Evolutionary conservation across 164 flowering plant genomes (phyloP).

Genomic region (Santalum album): DNA sequence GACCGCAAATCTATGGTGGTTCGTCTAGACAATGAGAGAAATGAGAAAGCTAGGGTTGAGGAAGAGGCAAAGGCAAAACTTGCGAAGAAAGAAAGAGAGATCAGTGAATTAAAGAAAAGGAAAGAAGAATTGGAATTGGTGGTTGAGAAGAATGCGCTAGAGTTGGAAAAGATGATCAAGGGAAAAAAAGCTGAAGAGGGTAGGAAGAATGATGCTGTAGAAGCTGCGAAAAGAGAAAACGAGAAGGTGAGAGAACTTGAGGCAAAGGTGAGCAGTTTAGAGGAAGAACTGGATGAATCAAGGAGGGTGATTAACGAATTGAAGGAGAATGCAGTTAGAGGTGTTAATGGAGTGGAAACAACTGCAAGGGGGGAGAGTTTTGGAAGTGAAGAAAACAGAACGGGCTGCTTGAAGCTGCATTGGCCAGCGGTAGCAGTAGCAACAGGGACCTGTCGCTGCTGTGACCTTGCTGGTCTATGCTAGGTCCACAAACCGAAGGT

Average conservation of each 20-base stretch:
- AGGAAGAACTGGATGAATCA: constrained; percentile 19
- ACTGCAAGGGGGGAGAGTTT: neutral
- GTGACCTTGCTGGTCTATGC: constrained; percentile 16
- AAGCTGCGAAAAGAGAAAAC: constrained; percentile 13
- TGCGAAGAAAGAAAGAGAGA: constrained; percentile 27
- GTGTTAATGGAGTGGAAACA: constrained; percentile 13
- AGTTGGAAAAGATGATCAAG: constrained; percentile 10
- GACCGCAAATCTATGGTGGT: constrained; percentile 12
- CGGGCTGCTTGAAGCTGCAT: constrained; percentile 15
- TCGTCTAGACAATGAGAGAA: constrained; percentile 15
- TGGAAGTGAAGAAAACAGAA: constrained; percentile 10
- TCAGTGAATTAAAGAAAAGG: constrained; percentile 17
- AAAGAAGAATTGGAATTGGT: constrained; percentile 17
- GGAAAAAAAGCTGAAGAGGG: constrained; percentile 8
- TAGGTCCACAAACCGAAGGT: constrained; percentile 16
- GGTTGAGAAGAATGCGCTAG: neutral
- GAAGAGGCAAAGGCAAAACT: constrained; percentile 19
- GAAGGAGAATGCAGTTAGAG: constrained; percentile 22
- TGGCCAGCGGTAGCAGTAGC: constrained; percentile 36
- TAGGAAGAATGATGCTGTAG: constrained; percentile 8
- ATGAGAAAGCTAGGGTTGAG: constrained; percentile 25
- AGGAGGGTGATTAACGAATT: constrained; percentile 20
- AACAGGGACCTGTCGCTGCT: constrained; percentile 33
- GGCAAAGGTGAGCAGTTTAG: constrained; percentile 11
- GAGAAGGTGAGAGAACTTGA: constrained; percentile 21